These are phyloP conservation scores for Nannochloris sp. DNA, from an alignment of 139 green algal species.

Conservation along the genomic window DNA sequence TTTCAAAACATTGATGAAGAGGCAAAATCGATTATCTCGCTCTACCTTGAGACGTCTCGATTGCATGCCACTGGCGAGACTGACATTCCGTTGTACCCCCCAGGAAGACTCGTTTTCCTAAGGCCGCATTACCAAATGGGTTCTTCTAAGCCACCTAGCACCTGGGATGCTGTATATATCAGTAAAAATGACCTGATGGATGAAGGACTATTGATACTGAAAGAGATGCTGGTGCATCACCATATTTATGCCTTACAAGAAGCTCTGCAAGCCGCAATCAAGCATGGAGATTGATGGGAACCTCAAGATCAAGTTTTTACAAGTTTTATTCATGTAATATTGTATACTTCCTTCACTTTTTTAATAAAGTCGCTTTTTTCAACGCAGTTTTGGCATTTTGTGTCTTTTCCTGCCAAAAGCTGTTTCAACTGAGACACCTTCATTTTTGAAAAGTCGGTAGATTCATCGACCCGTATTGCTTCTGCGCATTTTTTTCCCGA, in stretches of 20 bases:
- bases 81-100: conserved; percentile 15
- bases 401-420: conserved; percentile 41
- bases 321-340: background rate
- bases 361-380: conserved; percentile 66
- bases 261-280: background rate
- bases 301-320: background rate
- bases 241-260: background rate
- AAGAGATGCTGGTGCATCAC: conserved; percentile 22
- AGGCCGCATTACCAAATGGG: conserved; percentile 10
- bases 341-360: conserved; percentile 28
- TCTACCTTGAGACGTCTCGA: conserved; percentile 1
- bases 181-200: conserved; percentile 18
- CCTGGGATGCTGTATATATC: conserved; percentile 32
- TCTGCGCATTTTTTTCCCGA: conserved; percentile 48
- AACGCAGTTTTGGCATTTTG: conserved; percentile 52
- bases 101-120: conserved; percentile 19
- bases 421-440: conserved; percentile 60
- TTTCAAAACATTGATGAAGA: conserved; percentile 19
- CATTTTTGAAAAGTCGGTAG: conserved; percentile 52
- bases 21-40: conserved; percentile 3
- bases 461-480: conserved; percentile 36
- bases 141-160: background rate
- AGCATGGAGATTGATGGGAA: background rate
- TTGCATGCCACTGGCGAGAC: conserved; percentile 12
- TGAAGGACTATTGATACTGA: conserved; percentile 25